Evolutionary conservation across 2,329 filamentous ascomycete species (phyloP).

Genomic region (Penicillium sp.): DNA sequence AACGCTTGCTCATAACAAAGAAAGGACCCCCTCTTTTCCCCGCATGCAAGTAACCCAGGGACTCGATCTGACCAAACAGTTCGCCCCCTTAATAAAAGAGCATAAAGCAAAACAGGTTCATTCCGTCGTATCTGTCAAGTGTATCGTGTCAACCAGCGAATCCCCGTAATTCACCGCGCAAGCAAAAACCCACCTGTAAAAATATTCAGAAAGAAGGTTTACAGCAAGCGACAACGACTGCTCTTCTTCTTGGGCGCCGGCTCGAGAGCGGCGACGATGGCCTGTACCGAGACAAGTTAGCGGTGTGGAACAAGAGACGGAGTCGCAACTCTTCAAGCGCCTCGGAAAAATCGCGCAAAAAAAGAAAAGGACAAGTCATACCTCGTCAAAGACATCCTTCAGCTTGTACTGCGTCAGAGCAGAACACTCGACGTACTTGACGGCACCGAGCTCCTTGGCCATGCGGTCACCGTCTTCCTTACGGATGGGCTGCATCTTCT

Average conservation of each 20-base stretch:
- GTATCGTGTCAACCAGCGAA: not conserved
- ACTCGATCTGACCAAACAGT: conserved; percentile 8
- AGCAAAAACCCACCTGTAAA: conserved; percentile 16
- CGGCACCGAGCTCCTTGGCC: conserved; percentile 94
- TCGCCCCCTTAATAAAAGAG: conserved; percentile 15
- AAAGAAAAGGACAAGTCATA: conserved; percentile 40
- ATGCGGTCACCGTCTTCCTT: conserved; percentile 93
- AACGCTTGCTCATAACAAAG: conserved; percentile 17
- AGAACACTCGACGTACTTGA: conserved; percentile 99
- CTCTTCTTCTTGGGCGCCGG: conserved; percentile 78
- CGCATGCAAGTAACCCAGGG: conserved; percentile 16
- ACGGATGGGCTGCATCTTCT: conserved; percentile 91
- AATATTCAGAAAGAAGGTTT: conserved; percentile 25
- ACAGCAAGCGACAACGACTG: conserved; percentile 67
- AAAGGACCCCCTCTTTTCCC: conserved; percentile 1
- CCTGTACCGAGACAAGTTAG: conserved; percentile 51
- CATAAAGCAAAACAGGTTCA: conserved; percentile 24
- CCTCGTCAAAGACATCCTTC: conserved; percentile 99
- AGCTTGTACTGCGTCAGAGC: conserved; percentile 97
- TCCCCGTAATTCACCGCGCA: not conserved
- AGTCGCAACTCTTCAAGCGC: not conserved
- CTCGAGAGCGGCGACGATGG: conserved; percentile 92
- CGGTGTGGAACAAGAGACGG: conserved; percentile 7
- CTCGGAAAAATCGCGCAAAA: too few relatives aligned
- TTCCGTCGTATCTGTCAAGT: conserved; percentile 26